Conservation (phyloP, 257 asterid genomes). For the Ballota nigra region DNA sequence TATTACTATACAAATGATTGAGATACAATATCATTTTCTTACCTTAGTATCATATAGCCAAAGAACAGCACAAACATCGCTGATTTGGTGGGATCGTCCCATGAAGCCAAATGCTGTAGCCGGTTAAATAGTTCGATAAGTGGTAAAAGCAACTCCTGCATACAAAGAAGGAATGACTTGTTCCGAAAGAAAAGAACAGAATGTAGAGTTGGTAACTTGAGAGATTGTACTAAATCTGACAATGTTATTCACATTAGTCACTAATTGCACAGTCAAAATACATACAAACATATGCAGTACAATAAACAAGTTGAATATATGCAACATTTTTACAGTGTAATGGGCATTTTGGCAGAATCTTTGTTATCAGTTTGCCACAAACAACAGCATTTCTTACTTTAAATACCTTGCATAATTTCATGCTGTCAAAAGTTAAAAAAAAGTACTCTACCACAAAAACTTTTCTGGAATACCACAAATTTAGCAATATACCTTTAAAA, state of each 20-base stretch:
- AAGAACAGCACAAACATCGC: slow-evolving; percentile 46
- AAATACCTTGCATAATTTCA: background rate
- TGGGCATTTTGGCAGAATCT: background rate
- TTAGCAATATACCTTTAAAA: slow-evolving; percentile 8
- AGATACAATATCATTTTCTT: slow-evolving; percentile 8
- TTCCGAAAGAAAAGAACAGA: slow-evolving; percentile 14
- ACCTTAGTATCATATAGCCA: slow-evolving; percentile 66
- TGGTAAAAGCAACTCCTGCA: slow-evolving; percentile 80
- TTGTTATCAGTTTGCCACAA: background rate
- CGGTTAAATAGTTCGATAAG: slow-evolving; percentile 39
- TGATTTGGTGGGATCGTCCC: slow-evolving; percentile 82
- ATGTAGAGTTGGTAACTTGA: background rate
- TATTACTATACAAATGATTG: too few relatives aligned
- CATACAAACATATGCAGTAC: background rate
- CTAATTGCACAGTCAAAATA: background rate
- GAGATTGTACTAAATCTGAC: background rate
- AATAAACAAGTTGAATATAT: background rate
- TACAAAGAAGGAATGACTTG: slow-evolving; percentile 21
- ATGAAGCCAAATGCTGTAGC: slow-evolving; percentile 60
- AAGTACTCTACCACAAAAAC: slow-evolving; percentile 3
- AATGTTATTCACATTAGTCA: background rate
- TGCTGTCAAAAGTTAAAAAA: background rate
- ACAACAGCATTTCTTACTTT: background rate
- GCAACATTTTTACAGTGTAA: slow-evolving; percentile 11
- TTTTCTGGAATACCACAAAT: slow-evolving; percentile 1